Evolutionary conservation across 2,329 filamentous ascomycete species (phyloP), one percentile per base, ranked within the genome.

Genomic region (Nemania diffusa): DNA sequence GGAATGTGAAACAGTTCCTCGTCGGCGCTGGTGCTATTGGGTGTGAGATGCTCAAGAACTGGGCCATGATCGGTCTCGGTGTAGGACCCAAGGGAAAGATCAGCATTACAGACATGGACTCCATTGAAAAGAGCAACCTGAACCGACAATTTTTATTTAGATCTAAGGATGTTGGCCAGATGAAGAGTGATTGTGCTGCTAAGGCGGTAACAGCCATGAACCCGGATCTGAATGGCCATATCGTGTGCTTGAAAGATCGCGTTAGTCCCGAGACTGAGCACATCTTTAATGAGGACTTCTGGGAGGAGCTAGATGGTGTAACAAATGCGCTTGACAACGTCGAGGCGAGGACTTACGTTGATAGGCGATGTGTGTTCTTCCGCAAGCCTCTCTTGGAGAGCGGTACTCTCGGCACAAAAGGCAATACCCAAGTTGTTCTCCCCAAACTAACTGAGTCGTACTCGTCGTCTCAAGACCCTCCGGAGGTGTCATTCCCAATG

Each of bases 31-130:
- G 96, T 75, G 96, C 97, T 70, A 99, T 99, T 79, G 96, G 96
- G 52, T 99, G 96, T 77, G 96, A 99, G 78, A 99, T 98, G 92
- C 84, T 99, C 73, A 99, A 99, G 88, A 98, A 98, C 81, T 99
- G 96, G 94, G 95, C 97, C 40, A 97, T 99, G 94, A 97, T 98
- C 79, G 96, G 96, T 72, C 85, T 99, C 32, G 95, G 91, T 51
- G 92, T 92, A 52, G 96, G 96, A 3, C 92, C 93, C 2, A 88
- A 94, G 56, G 96, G 96, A 75, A 91, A 92, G 80, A 97, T 99
- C 75, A 93, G 84, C 65, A 92, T 99, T 57, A 98, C 97, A 15
- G 96, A 99, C 78, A 98, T 97, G 90, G 96, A 99, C 77, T 94
- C 94, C 62, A 99, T 99, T 74, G 96, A 99, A 83, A 97, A 95